Evolutionary conservation across 2,329 filamentous ascomycete species (phyloP).

Genomic region (Cladosporium sp.): DNA sequence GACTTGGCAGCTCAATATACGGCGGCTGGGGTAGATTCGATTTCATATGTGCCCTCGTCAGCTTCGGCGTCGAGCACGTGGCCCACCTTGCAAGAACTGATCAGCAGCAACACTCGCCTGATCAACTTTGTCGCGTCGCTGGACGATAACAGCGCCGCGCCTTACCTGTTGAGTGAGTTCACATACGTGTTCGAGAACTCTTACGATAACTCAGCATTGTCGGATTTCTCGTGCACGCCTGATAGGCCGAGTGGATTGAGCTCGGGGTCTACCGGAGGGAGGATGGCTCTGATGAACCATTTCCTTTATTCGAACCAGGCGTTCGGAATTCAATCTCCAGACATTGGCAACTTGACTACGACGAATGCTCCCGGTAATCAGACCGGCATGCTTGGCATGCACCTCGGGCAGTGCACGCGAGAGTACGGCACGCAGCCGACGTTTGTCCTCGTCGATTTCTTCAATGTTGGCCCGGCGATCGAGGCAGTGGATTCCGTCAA

Average conservation of each 20-base stretch:
- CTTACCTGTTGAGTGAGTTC: conserved; percentile 36
- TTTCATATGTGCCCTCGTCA: conserved; percentile 36
- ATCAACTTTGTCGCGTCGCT: conserved; percentile 37
- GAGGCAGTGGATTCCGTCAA: conserved; percentile 67
- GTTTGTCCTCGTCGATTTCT: conserved; percentile 43
- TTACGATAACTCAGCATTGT: conserved; percentile 31
- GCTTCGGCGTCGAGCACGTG: conserved; percentile 34
- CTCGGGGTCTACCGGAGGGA: conserved; percentile 26
- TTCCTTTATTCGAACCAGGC: conserved; percentile 40
- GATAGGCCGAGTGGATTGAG: conserved; percentile 39
- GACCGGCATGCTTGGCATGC: conserved; percentile 40
- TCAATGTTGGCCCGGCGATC: conserved; percentile 48
- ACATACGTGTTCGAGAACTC: conserved; percentile 43
- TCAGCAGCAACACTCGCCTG: conserved; percentile 38
- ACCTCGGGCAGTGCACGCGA: conserved; percentile 36
- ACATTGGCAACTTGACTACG: conserved; percentile 35
- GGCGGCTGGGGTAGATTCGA: conserved; percentile 48
- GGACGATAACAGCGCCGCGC: conserved; percentile 37
- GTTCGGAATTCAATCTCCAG: conserved; percentile 36
- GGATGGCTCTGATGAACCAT: conserved; percentile 49
- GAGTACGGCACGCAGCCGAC: conserved; percentile 39
- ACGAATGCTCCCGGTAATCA: conserved; percentile 41
- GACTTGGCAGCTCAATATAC: conserved; percentile 45
- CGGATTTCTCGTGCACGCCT: conserved; percentile 41
- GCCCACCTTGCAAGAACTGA: conserved; percentile 42